Evolutionary conservation across 306 rosid genomes (phyloP).

Genomic region (Dicorynia guianensis): DNA sequence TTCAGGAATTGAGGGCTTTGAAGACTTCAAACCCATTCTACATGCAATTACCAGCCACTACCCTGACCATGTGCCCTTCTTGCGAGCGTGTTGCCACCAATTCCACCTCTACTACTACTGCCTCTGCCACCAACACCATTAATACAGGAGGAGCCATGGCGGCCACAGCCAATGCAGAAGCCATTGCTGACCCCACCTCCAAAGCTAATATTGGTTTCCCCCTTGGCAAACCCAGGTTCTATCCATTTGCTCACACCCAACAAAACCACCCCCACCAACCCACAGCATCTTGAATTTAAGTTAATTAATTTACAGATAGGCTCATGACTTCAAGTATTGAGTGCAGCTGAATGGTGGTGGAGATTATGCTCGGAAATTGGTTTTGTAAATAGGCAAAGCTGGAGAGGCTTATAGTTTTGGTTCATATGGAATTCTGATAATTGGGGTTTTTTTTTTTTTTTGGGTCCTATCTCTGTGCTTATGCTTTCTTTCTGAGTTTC

Average conservation of each 20-base stretch:
- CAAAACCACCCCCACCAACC: conserved; percentile 48
- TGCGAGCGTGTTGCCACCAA: conserved; percentile 73
- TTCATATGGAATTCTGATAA: conserved; percentile 35
- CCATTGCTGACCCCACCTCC: conserved; percentile 21
- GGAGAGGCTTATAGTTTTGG: conserved; percentile 21
- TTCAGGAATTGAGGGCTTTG: conserved; percentile 76
- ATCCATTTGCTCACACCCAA: conserved; percentile 54
- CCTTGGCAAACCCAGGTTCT: conserved; percentile 53
- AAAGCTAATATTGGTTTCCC: conserved; percentile 51
- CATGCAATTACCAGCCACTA: conserved; percentile 85
- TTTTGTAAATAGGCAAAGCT: conserved; percentile 51
- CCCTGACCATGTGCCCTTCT: conserved; percentile 85
- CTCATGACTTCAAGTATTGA: background rate
- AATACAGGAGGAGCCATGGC: conserved; percentile 13
- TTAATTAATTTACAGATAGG: background rate
- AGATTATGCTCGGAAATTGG: conserved; percentile 29
- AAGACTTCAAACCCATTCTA: conserved; percentile 69
- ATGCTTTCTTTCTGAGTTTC: conserved; percentile 33
- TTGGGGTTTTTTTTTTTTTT: conserved; percentile 20
- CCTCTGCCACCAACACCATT: conserved; percentile 8
- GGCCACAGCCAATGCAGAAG: background rate
- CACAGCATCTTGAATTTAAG: conserved; percentile 49
- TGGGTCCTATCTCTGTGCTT: background rate
- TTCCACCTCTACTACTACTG: conserved; percentile 37
- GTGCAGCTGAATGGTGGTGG: conserved; percentile 9